phyloP scores from a whole-genome alignment of 352 stramenopile genomes.

The Chrysophaeum taylorii region DNA sequence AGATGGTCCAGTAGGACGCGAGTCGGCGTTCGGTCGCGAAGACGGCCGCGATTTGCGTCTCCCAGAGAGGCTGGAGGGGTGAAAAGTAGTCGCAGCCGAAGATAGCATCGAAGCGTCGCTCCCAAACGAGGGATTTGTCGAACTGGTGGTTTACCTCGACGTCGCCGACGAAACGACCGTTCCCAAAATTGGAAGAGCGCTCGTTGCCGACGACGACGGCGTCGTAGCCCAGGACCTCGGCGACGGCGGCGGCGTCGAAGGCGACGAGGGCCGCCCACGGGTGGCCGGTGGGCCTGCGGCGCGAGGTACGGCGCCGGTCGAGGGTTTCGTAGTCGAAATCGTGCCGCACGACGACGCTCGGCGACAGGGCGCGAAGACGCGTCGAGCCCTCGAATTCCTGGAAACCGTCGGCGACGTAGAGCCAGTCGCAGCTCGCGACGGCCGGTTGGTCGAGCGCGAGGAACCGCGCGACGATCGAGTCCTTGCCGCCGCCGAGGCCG shows the following conservation, averaged over 20 bases:
- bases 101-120: background rate
- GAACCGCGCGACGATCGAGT: slow-evolving; percentile 6
- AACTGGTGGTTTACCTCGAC: slow-evolving; percentile 14
- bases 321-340: background rate
- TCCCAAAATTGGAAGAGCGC: background rate
- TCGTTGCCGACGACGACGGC: slow-evolving; percentile 11
- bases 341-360: background rate
- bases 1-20: background rate
- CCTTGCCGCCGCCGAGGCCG: slow-evolving; percentile 9
- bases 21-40: background rate
- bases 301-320: background rate
- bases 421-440: background rate
- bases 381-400: background rate
- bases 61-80: slow-evolving; percentile 9
- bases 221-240: background rate
- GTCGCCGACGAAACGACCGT: background rate
- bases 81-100: background rate
- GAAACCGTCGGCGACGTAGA: slow-evolving; percentile 9
- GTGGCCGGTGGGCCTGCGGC: background rate
- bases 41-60: slow-evolving; percentile 3
- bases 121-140: slow-evolving; percentile 4
- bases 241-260: background rate
- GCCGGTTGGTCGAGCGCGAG: background rate
- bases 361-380: background rate
- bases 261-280: slow-evolving; percentile 6